Evolutionary conservation across 208 protist genomes (phyloP), one percentile per base, ranked within the genome.

Genomic region (Trypanosoma vivax): DNA sequence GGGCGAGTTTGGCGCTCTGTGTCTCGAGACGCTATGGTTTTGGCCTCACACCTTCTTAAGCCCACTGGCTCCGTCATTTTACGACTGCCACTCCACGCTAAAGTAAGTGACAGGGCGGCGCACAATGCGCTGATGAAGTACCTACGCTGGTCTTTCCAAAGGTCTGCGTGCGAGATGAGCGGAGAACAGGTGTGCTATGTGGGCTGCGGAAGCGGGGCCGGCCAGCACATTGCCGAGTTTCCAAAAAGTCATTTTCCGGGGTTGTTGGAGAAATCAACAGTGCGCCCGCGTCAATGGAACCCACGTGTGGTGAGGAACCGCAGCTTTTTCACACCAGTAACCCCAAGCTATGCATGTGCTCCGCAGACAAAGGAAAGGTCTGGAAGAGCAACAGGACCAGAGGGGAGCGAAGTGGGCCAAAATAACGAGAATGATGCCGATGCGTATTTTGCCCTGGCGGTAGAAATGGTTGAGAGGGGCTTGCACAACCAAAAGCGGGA

Each of bases 401-500:
- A 76, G 50, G n/a, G n/a, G n/a, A 50, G 52, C 48, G 67, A 73
- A 29, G 43, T 42, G 7, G 37, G 43, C 13, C 57, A 71, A 31
- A 42, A 50, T 1, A 47, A 63, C 40, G 58, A 69, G 25, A 60
- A 75, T 42, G 53, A 65, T 9, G 76, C 76, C 30, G 71, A 83
- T 51, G 66, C 49, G 16, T 88, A 83, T 30, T 82, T 88, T 62
- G 51, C 42, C 13, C 61, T 91, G 11, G 70, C 78, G 5, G 59
- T 76, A 38, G 71, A 75, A 16, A 88, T 91, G 79, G 79, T 83
- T 18, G 70, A 77, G 42, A 79, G 63, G 38, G 62, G 68, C 5
- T 23, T 46, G 28, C 54, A 82, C 59, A 54, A 81, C 28, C 51
- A 54, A 34, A 69, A 71, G 45, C 72, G 59, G 14, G 70, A 76